These are phyloP conservation scores for Magnaporthales sp. DNA, from an alignment of 2,329 filamentous ascomycete species.

Conservation along the genomic window DNA sequence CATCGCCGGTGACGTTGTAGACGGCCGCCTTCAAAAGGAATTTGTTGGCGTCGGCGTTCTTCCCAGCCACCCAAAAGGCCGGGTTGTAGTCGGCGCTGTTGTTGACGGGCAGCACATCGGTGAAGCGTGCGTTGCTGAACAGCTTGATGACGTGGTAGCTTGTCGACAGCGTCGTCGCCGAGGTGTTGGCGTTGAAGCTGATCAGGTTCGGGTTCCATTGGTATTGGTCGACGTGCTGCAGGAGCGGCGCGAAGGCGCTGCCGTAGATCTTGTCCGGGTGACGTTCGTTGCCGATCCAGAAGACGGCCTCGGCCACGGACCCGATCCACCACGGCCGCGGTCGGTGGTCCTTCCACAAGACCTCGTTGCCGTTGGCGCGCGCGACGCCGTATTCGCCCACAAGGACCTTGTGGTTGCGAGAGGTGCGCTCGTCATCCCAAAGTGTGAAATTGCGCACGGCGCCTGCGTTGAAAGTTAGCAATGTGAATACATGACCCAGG, in stretches of 20 bases:
- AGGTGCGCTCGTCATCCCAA: constrained; percentile 31
- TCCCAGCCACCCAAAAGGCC: constrained; percentile 6
- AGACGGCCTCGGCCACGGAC: constrained; percentile 7
- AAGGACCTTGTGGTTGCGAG: background rate
- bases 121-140: constrained; percentile 2
- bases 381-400: constrained; percentile 1
- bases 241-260: constrained; percentile 5
- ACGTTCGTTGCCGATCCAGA: constrained; percentile 7
- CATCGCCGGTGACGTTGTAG: constrained; percentile 4
- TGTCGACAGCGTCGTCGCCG: constrained; percentile 1
- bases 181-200: constrained; percentile 1
- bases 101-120: constrained; percentile 3
- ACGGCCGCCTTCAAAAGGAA: background rate
- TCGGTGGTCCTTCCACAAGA: background rate
- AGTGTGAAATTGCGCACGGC: constrained; percentile 39
- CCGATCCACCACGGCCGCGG: constrained; percentile 4
- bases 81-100: constrained; percentile 3
- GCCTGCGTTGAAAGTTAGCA: constrained; percentile 30
- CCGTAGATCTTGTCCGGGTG: constrained; percentile 7
- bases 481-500: too few relatives aligned
- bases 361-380: constrained; percentile 1
- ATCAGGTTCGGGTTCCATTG: constrained; percentile 7
- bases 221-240: constrained; percentile 6
- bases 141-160: constrained; percentile 7
- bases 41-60: background rate